These are phyloP conservation scores for Flueggea neowawraea DNA, from an alignment of 441 rosid species.

Conservation along the genomic window DNA sequence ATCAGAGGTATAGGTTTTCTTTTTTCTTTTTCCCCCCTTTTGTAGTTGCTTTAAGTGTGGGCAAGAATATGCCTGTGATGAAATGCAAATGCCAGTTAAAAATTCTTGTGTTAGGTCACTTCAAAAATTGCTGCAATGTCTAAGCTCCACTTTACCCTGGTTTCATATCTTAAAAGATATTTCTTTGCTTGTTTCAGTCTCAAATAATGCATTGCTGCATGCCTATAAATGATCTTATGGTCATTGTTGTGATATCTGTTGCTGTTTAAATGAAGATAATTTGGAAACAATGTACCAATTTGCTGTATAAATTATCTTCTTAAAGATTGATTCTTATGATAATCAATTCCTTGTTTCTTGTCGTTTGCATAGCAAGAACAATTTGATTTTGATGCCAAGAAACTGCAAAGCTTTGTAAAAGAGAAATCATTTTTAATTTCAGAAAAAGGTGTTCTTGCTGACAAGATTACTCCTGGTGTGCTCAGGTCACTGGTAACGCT, in stretches of 20 bases:
- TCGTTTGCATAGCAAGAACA: constrained; percentile 47
- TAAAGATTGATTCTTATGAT: background rate
- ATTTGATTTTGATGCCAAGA: constrained; percentile 60
- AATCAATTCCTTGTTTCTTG: constrained; percentile 1
- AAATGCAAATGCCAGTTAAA: too few relatives aligned
- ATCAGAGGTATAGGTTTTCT: too few relatives aligned
- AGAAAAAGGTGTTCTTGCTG: constrained; percentile 74
- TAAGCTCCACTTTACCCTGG: too few relatives aligned
- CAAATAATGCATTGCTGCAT: background rate
- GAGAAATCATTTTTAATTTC: constrained; percentile 63
- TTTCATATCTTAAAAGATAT: too few relatives aligned
- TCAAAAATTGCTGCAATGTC: too few relatives aligned
- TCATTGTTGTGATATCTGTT: background rate
- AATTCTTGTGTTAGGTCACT: too few relatives aligned
- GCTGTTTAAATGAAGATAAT: background rate
- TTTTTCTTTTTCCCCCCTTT: too few relatives aligned
- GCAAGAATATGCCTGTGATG: too few relatives aligned
- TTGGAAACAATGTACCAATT: background rate
- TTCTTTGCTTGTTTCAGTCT: too few relatives aligned
- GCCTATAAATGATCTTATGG: background rate
- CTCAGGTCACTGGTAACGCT: constrained; percentile 63
- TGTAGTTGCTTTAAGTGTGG: too few relatives aligned
- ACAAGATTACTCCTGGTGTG: constrained; percentile 64
- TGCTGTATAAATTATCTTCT: background rate
- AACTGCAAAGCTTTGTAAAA: constrained; percentile 68